Evolutionary conservation across 2,329 filamentous ascomycete species (phyloP), one percentile per base, ranked within the genome.

Genomic region (Botrytis sinoallii): DNA sequence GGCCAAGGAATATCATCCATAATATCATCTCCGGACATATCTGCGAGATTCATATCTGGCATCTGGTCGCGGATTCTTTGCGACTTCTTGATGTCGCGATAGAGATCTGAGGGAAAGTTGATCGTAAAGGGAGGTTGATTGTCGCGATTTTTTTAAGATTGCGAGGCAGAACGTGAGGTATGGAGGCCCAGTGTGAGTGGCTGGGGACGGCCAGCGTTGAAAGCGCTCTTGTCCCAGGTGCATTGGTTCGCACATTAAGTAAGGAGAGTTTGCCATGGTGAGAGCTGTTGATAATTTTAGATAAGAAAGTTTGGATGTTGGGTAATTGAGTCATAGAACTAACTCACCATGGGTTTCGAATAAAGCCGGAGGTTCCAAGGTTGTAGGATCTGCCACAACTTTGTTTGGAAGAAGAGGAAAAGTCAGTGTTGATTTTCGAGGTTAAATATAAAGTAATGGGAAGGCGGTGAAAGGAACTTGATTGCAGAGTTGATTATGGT

Each of bases 21-120:
- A 16, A 32, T 57, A 20, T 69, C 32, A n/a, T 57, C 48, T 69
- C 38, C 66, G 32, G 66, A 32, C 38, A 57, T 57, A 32, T 44
- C n/a, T 18, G 48, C 66, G 40, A 69, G 66, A 32, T 69, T 38
- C 18, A 69, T 38, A 14, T 69, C 48, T 29, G 48, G 48, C 66
- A 42, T 69, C 35, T 3, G 38, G 48, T 57, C n/a, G 48, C 66
- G 46, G 3, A 57, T 16, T 5, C 29, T 69, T 6, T 69, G 66
- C 12, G 35, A 25, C 35, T 69, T 69, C n/a, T 69, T 57, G 10
- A 32, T 32, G 14, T 69, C 3, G 35, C 29, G 66, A 7, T 69
- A 42, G 8, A 44, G n/a, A 20, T 69, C 48, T n/a, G 66, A 69
- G 18, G 66, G 48, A n/a, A 69, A 32, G 4, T 10, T 32, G 4